These are phyloP conservation scores for Fagus sylvatica DNA, from an alignment of 306 rosid species.

Conservation along the genomic window DNA sequence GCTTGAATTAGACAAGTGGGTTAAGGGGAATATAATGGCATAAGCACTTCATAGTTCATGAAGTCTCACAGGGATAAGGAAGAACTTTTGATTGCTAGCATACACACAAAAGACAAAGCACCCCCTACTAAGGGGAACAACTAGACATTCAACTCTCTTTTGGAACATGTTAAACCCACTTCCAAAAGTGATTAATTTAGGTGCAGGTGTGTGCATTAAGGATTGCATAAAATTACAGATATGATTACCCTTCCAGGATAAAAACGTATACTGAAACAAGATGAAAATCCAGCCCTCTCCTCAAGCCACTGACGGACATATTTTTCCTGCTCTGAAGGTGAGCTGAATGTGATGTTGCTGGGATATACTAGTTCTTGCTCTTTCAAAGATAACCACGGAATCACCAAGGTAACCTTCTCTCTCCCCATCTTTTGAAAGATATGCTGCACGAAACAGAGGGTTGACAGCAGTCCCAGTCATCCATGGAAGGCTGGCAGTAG, in stretches of 20 bases:
- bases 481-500: slow-evolving; percentile 99
- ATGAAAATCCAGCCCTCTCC: slow-evolving; percentile 68
- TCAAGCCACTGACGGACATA: slow-evolving; percentile 80
- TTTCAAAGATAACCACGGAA: slow-evolving; percentile 87
- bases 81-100: background rate
- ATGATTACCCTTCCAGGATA: slow-evolving; percentile 76
- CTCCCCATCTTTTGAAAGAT: slow-evolving; percentile 65
- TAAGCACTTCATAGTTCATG: background rate
- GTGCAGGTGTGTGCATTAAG: background rate
- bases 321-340: slow-evolving; percentile 66
- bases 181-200: slow-evolving; percentile 1
- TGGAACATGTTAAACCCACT: background rate
- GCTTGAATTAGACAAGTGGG: background rate
- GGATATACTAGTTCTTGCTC: slow-evolving; percentile 83
- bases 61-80: background rate
- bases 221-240: slow-evolving; percentile 22
- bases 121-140: background rate
- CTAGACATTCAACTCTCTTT: background rate
- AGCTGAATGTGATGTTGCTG: slow-evolving; percentile 58
- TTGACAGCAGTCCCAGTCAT: slow-evolving; percentile 96
- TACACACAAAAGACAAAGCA: background rate
- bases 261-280: slow-evolving; percentile 57
- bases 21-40: background rate
- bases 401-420: slow-evolving; percentile 69
- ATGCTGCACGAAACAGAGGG: slow-evolving; percentile 92